phyloP scores from a whole-genome alignment of 305 asterid genomes.

The Lippia alba region DNA sequence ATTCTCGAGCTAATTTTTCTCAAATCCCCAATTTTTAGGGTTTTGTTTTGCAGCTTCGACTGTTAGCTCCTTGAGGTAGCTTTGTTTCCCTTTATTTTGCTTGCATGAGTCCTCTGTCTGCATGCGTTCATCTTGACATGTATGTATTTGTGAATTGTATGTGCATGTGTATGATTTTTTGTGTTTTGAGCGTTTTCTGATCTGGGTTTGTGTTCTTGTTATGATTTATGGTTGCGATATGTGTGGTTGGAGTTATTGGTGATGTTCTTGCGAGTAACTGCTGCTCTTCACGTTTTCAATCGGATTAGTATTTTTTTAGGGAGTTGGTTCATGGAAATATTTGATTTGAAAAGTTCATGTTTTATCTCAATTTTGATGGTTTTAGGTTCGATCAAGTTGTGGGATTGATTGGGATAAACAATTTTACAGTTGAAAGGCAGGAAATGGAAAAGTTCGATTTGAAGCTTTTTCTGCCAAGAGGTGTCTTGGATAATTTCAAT shows the following conservation, averaged over 20 bases:
- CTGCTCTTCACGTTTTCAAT: background rate
- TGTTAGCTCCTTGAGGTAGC: constrained; percentile 33
- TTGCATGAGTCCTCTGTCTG: constrained; percentile 22
- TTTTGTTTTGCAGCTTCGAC: constrained; percentile 32
- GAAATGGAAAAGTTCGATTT: constrained; percentile 12
- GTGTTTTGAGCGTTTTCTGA: constrained; percentile 22
- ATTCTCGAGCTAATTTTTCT: constrained; percentile 18
- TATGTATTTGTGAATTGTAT: constrained; percentile 20
- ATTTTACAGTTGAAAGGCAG: constrained; percentile 6
- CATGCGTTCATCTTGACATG: constrained; percentile 30
- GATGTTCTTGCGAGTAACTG: constrained; percentile 14
- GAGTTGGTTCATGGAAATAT: constrained; percentile 8
- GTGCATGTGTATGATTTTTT: constrained; percentile 31
- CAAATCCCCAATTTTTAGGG: constrained; percentile 42
- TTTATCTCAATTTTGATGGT: constrained; percentile 14
- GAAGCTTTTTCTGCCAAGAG: constrained; percentile 10
- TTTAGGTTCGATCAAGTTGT: background rate
- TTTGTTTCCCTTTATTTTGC: background rate
- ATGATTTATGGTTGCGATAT: constrained; percentile 13
- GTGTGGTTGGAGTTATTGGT: background rate
- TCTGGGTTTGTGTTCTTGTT: constrained; percentile 24
- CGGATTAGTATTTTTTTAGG: background rate
- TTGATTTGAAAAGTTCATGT: constrained; percentile 23
- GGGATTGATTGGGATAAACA: constrained; percentile 19
- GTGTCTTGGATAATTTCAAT: background rate